Evolutionary conservation across 768 basidiomycete genomes (phyloP).

Genomic region (Crassisporium funariophilum): DNA sequence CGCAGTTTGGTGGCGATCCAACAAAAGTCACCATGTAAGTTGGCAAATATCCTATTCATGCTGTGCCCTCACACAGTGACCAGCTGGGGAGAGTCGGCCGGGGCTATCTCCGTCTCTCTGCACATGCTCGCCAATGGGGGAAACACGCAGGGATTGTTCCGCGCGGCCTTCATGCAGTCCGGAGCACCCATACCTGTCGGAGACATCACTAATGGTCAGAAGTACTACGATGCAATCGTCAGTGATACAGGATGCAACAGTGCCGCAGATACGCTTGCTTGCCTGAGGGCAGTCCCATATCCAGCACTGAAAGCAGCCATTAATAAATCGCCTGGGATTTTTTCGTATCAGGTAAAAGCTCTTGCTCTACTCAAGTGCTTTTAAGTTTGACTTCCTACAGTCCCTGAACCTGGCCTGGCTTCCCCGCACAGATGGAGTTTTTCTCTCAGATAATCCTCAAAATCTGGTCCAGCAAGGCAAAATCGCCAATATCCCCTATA

Average conservation of each 20-base stretch:
- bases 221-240: constrained; percentile 47
- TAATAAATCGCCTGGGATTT: constrained; percentile 39
- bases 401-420: constrained; percentile 48
- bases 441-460: constrained; percentile 48
- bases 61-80: constrained; percentile 2
- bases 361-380: background rate
- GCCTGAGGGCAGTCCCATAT: constrained; percentile 41
- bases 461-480: constrained; percentile 43
- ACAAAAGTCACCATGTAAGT: constrained; percentile 58
- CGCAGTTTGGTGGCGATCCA: constrained; percentile 66
- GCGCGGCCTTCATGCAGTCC: constrained; percentile 54
- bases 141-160: constrained; percentile 47
- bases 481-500: constrained; percentile 50
- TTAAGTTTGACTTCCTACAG: no score
- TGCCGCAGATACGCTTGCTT: constrained; percentile 40
- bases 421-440: constrained; percentile 50
- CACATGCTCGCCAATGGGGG: constrained; percentile 54
- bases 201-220: constrained; percentile 43
- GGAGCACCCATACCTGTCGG: constrained; percentile 49
- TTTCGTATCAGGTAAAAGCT: constrained; percentile 41
- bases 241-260: constrained; percentile 29
- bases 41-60: background rate
- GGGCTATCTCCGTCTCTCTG: constrained; percentile 53
- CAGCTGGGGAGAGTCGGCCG: constrained; percentile 47
- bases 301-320: constrained; percentile 39